These are phyloP conservation scores for Penicillium canariense DNA, from an alignment of 495 filamentous ascomycete genomes.

Conservation along the genomic window DNA sequence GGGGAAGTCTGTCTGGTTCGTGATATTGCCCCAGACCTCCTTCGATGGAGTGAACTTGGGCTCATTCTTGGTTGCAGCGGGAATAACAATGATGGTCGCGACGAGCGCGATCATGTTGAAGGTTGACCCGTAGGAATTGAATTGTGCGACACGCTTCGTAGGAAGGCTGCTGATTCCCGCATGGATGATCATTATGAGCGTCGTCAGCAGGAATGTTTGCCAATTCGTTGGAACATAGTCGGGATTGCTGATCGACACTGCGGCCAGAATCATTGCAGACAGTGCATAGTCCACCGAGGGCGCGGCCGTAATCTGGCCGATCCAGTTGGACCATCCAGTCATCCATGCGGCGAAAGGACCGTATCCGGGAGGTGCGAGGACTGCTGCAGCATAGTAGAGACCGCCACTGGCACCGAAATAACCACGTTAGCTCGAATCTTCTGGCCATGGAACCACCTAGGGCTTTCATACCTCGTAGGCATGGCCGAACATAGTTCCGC, in stretches of 20 bases:
- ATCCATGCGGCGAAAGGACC: slow-evolving; percentile 75
- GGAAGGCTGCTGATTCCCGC: slow-evolving; percentile 71
- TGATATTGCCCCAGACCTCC: slow-evolving; percentile 69
- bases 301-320: slow-evolving; percentile 67
- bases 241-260: slow-evolving; percentile 65
- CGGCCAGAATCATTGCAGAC: slow-evolving; percentile 71
- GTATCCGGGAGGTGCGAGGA: slow-evolving; percentile 73
- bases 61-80: slow-evolving; percentile 54
- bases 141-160: slow-evolving; percentile 69
- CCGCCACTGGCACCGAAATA: slow-evolving; percentile 54
- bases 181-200: slow-evolving; percentile 69
- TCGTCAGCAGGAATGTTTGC: slow-evolving; percentile 69
- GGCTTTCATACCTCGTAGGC: slow-evolving; percentile 53
- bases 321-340: slow-evolving; percentile 75
- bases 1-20: slow-evolving; percentile 67
- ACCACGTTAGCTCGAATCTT: slow-evolving; percentile 12
- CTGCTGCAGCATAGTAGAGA: slow-evolving; percentile 75
- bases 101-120: slow-evolving; percentile 72
- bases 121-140: slow-evolving; percentile 72
- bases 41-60: slow-evolving; percentile 62
- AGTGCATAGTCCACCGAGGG: slow-evolving; percentile 62
- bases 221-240: slow-evolving; percentile 62
- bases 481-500: slow-evolving; percentile 66
- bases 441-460: not conserved
- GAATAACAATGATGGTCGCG: slow-evolving; percentile 68